Evolutionary conservation across 331 rosid species (phyloP).

Genomic region (Acacia concinna): DNA sequence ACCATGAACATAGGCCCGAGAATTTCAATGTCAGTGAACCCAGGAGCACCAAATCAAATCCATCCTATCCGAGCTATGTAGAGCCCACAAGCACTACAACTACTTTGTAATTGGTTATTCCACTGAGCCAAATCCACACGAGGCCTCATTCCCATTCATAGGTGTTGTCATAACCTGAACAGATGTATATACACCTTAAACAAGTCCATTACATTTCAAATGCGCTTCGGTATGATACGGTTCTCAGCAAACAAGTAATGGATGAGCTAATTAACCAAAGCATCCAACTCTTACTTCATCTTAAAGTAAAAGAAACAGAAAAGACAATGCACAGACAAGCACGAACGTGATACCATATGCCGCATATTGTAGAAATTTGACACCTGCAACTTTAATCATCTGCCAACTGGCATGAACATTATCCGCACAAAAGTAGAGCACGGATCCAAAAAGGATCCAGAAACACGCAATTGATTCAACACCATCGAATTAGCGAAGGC

Average conservation of each 20-base stretch:
- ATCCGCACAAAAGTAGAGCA: background rate
- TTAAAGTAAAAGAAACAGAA: background rate
- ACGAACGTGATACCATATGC: too few species aligned
- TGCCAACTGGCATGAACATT: background rate
- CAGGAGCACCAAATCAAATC: background rate
- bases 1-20: background rate
- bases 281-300: background rate
- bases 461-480: background rate
- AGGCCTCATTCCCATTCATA: background rate
- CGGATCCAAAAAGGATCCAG: background rate
- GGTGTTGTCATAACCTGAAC: background rate
- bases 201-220: background rate
- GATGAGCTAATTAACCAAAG: background rate
- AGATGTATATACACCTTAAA: background rate
- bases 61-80: background rate
- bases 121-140: background rate
- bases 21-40: background rate
- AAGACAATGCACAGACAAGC: background rate
- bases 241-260: background rate
- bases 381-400: background rate
- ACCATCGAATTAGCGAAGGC: background rate
- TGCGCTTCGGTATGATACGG: background rate
- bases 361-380: background rate
- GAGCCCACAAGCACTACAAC: background rate
- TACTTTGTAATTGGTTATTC: background rate